Evolutionary conservation across 1,284 basidiomycete genomes (phyloP).

Genomic region (Microbotryum scabiosae): DNA sequence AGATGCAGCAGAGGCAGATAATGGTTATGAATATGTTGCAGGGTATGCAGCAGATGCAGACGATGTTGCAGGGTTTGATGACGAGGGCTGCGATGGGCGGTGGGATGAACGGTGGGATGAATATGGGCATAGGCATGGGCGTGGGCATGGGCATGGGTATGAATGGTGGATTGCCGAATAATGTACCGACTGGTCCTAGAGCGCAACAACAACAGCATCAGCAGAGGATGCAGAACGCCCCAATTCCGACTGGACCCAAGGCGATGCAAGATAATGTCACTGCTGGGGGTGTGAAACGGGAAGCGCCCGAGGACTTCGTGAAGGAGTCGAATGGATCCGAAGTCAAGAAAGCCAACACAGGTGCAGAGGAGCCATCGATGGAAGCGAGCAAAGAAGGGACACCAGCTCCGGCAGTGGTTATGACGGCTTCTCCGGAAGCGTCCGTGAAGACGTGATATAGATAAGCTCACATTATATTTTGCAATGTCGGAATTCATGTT

Average conservation of each 20-base stretch:
- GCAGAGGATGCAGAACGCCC: neutral
- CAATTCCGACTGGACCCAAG: neutral
- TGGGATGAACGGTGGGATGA: conserved; percentile 1
- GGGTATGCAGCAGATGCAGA: conserved; percentile 6
- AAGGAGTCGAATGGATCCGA: neutral
- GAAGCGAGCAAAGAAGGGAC: too few relatives aligned
- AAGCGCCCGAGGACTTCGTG: neutral
- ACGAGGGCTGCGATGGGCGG: too few relatives aligned
- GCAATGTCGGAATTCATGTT: too few relatives aligned
- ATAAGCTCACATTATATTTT: too few relatives aligned
- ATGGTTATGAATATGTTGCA: conserved; percentile 17
- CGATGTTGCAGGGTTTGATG: conserved; percentile 3
- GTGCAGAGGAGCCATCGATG: too few relatives aligned
- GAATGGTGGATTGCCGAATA: conserved; percentile 1
- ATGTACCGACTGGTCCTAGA: neutral
- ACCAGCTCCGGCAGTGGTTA: too few relatives aligned
- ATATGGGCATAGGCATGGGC: conserved; percentile 11
- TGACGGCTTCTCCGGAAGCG: too few relatives aligned
- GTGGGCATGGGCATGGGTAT: conserved; percentile 14
- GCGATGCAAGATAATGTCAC: neutral
- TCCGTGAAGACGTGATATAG: too few relatives aligned
- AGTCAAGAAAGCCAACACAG: too few relatives aligned
- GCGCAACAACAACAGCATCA: neutral
- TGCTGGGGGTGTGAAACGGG: neutral
- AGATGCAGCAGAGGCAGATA: conserved; percentile 35